phyloP scores from a whole-genome alignment of 345 rosid species.

The Triadica sebifera region DNA sequence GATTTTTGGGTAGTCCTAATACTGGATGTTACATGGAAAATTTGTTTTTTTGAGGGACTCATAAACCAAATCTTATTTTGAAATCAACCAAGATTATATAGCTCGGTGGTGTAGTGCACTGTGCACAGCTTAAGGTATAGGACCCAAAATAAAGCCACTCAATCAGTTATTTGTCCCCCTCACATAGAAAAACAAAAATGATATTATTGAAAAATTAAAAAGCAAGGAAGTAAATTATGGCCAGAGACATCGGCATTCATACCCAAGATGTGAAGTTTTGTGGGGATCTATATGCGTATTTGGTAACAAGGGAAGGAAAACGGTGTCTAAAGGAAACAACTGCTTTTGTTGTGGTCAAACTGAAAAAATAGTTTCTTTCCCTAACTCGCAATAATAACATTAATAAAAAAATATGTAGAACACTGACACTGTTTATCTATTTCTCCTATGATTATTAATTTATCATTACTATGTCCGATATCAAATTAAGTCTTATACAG shows the following conservation, averaged over 20 bases:
- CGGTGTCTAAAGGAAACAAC: too few species aligned
- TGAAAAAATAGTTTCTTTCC: too few species aligned
- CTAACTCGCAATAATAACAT: too few species aligned
- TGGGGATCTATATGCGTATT: too few species aligned
- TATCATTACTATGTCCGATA: too few species aligned
- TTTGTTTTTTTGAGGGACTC: background rate
- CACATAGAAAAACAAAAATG: background rate
- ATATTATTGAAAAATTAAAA: background rate
- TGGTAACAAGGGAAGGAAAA: background rate
- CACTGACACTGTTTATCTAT: too few species aligned
- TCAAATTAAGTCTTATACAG: too few species aligned
- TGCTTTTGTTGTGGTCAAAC: too few species aligned
- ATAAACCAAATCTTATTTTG: background rate
- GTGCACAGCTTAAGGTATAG: background rate
- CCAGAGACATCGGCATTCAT: background rate
- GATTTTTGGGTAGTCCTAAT: background rate
- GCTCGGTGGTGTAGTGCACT: background rate
- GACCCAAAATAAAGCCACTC: background rate
- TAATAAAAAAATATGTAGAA: too few species aligned
- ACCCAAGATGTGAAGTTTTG: background rate
- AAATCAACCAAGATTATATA: slow-evolving; percentile 3
- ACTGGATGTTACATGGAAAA: background rate
- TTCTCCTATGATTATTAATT: too few species aligned
- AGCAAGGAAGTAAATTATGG: background rate
- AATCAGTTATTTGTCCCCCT: background rate